phyloP scores from a whole-genome alignment of 106 monocot species.

The Dendrobium catenatum region DNA sequence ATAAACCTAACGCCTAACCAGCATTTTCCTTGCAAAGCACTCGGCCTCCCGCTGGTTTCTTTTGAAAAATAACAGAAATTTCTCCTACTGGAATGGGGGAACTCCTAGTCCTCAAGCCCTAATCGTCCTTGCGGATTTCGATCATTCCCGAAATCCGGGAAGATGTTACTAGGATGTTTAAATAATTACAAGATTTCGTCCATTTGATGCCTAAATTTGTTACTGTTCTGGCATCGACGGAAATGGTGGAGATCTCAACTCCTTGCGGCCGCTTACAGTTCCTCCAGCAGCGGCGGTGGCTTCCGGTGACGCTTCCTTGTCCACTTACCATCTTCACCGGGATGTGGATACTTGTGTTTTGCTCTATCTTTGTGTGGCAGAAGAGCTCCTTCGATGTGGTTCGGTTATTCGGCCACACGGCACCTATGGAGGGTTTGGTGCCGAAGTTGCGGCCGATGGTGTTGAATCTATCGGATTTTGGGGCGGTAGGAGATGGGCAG shows the following conservation, averaged over 20 bases:
- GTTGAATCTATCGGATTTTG: conserved; percentile 36
- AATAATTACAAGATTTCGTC: background rate
- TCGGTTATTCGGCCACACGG: conserved; percentile 6
- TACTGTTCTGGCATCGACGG: background rate
- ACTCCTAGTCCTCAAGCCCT: background rate
- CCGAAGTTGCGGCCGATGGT: conserved; percentile 25
- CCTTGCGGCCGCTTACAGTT: conserved; percentile 20
- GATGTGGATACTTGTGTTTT: conserved; percentile 42
- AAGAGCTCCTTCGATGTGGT: conserved; percentile 17
- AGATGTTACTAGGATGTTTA: background rate
- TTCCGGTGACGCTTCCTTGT: conserved; percentile 8
- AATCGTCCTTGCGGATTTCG: background rate
- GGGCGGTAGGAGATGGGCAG: conserved; percentile 36
- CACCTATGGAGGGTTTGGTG: background rate
- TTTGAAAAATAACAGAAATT: background rate
- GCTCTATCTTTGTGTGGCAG: conserved; percentile 42
- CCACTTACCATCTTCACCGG: conserved; percentile 16
- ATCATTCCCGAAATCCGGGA: background rate
- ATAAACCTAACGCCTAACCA: background rate
- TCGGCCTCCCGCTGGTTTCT: background rate
- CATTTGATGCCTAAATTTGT: background rate
- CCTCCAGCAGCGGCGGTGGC: conserved; percentile 21
- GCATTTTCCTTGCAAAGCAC: background rate
- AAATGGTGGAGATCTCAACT: conserved; percentile 19
- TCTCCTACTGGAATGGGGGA: background rate